A percentile compares a stretch with the other conserved stretches of the same genome.
Conservation (phyloP, 768 basidiomycete genomes). For the Gymnopilus dilepis region DNA sequence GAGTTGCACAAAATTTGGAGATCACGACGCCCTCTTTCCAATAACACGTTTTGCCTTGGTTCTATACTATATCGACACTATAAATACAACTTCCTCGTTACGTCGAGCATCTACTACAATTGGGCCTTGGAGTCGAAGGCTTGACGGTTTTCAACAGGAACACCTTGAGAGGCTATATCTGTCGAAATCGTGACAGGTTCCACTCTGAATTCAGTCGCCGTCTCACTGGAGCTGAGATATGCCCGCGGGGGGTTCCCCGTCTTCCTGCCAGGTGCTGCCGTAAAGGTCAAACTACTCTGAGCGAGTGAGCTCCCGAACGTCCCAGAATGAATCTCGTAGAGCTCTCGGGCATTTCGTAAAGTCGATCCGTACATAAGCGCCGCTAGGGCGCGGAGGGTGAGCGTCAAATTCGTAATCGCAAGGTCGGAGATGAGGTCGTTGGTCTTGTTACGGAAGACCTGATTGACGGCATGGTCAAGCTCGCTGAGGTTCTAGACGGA, state of each 20-base stretch:
- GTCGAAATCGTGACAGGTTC: not conserved
- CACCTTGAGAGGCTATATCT: not conserved
- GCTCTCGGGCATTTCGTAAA: constrained; percentile 15
- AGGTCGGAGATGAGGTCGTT: constrained; percentile 13
- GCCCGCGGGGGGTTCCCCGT: not conserved
- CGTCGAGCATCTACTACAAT: not conserved
- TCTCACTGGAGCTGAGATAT: not conserved
- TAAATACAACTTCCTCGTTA: not conserved
- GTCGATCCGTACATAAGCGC: constrained; percentile 21
- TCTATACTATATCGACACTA: too few relatives aligned
- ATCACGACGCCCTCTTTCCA: too few relatives aligned
- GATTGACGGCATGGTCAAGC: not conserved
- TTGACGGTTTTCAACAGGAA: not conserved
- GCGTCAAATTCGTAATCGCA: constrained; percentile 15
- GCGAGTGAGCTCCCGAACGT: constrained; percentile 12
- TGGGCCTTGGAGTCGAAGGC: not conserved
- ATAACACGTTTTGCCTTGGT: too few relatives aligned
- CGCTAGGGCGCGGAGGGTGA: constrained; percentile 17
- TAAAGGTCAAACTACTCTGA: not conserved
- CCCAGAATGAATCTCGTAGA: constrained; percentile 11
- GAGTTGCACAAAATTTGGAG: too few relatives aligned
- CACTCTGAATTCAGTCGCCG: not conserved
- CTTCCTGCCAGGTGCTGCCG: not conserved
- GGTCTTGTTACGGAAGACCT: constrained; percentile 17
- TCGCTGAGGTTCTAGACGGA: not conserved